Base-by-base conservation (phyloP, 2,329 filamentous ascomycete genomes). In the Tolypocladium capitatum region DNA sequence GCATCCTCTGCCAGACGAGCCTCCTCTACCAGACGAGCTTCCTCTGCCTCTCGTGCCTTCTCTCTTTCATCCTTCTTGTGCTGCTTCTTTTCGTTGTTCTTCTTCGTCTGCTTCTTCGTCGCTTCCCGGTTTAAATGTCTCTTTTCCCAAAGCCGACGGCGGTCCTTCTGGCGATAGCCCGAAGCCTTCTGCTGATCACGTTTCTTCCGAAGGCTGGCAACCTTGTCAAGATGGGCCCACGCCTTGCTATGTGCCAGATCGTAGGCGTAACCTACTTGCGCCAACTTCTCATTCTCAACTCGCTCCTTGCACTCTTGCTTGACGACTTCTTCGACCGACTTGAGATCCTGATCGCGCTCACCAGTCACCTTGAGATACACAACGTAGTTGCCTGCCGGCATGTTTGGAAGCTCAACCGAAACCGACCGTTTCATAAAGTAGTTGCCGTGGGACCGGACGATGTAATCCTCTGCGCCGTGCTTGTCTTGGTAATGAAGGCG, bases 211-310 rank as follows among this genome's bases (percentile, higher is more conserved):
- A 75, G 68, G 51, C 72, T 70, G 21, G 67, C 63, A 2, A 75
- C 69, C 52, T 72, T 71, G 47, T 75, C 67, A 53, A 76, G 56
- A 31, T 77, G 71, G 1, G 67, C 63, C 44, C 71, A 68, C 1
- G 74, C 76, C 59, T 80, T 80, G 63, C 69, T 73, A 55, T 81
- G 78, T 0, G 78, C 78, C 6, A 80, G 56, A 54, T 81, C 77
- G 50, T 81, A 81, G 0, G 76, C 72, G 35, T 71, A 68, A 2
- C 76, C 78, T 6, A 80, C 73, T 35, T 76, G 72, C 1, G 74
- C 70, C 2, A 81, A 65, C 60, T 81, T 81, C 41, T 78, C 75
- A 44, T 80, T 78, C 51, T 76, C 71, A 1, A 54, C 47, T 13
- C 74, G 69, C 2, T 61, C 55, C 44, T 66, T 60, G 48, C 69